phyloP scores from a whole-genome alignment of 495 filamentous ascomycete species.

The Trichocladium uniseriatum region DNA sequence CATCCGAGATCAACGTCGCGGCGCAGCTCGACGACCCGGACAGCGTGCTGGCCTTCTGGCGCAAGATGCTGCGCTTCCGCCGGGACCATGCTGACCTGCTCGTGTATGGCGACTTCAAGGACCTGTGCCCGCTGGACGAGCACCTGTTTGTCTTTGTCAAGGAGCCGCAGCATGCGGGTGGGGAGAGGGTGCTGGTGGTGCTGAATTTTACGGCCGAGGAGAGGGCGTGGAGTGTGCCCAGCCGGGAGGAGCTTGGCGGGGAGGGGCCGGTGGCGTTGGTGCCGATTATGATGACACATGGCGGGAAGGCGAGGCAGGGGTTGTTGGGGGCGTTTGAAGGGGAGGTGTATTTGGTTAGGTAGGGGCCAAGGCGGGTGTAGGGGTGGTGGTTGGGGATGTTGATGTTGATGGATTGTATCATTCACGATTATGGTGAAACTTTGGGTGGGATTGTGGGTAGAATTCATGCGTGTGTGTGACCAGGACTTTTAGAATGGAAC shows the following conservation, averaged over 20 bases:
- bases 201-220: constrained; percentile 28
- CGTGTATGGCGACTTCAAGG: constrained; percentile 37
- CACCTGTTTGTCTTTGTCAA: constrained; percentile 38
- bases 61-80: constrained; percentile 33
- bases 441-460: no score
- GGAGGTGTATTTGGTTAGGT: constrained; percentile 12
- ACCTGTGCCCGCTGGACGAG: constrained; percentile 29
- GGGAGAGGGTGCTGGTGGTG: constrained; percentile 18
- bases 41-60: constrained; percentile 39
- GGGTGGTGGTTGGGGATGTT: no score
- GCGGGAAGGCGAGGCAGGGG: constrained; percentile 6
- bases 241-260: neutral
- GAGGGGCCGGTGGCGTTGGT: neutral
- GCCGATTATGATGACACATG: neutral
- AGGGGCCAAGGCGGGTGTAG: no score
- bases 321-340: constrained; percentile 9
- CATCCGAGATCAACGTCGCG: constrained; percentile 41
- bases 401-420: no score
- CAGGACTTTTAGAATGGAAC: no score
- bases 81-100: constrained; percentile 34
- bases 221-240: neutral
- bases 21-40: constrained; percentile 30
- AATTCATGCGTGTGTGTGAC: no score
- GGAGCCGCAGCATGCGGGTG: constrained; percentile 8
- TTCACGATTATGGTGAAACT: no score